Conservation (phyloP, 1,284 basidiomycete species). For the Ustilago hordei region DNA sequence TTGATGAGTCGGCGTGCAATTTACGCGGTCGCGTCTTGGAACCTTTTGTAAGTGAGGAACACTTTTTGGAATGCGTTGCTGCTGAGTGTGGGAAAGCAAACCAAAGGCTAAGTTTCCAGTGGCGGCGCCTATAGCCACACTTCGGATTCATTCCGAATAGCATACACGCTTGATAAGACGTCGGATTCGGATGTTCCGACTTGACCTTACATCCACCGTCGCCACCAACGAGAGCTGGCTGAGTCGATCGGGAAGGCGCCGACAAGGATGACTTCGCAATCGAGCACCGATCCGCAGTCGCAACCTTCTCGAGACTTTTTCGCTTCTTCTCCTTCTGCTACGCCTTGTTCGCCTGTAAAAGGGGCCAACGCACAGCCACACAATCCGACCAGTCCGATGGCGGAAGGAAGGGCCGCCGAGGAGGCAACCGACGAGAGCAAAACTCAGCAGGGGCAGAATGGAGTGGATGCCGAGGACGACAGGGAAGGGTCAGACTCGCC, state of each 20-base stretch:
- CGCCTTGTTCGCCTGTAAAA: slow-evolving; percentile 28
- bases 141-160: not conserved
- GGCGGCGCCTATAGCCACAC: not conserved
- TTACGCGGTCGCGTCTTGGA: slow-evolving; percentile 22
- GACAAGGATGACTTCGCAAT: slow-evolving; percentile 41
- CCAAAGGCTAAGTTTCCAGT: not conserved
- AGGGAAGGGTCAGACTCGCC: not conserved
- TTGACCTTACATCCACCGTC: not conserved
- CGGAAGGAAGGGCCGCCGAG: not conserved
- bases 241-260: not conserved
- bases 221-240: not conserved
- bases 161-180: no score
- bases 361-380: not conserved
- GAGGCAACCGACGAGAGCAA: not conserved
- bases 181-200: not conserved
- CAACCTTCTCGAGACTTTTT: slow-evolving; percentile 46
- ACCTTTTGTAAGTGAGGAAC: slow-evolving; percentile 9
- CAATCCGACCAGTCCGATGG: not conserved
- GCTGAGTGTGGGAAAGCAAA: not conserved
- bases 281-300: slow-evolving; percentile 33
- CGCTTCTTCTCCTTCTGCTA: slow-evolving; percentile 48
- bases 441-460: not conserved
- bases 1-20: slow-evolving; percentile 6
- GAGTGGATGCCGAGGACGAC: not conserved
- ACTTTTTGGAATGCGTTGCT: not conserved